These are phyloP conservation scores for Syncephalastrum contaminatum DNA, from an alignment of 371 early-diverging fungal genomes.

Conservation along the genomic window DNA sequence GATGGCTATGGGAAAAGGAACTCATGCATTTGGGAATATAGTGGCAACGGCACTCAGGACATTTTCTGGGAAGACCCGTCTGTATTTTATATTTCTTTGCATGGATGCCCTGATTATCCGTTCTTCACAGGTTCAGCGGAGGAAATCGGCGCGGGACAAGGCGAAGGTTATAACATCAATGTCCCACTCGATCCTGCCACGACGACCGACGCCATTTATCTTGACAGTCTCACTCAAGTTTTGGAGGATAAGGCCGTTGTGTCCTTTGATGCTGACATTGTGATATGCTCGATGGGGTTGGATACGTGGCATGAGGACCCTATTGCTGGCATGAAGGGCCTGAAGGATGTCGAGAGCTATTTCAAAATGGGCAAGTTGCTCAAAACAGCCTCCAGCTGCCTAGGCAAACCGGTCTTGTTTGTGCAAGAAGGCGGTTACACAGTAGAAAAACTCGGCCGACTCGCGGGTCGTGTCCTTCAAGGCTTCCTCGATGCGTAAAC, in stretches of 20 bases:
- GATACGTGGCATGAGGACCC: conserved; percentile 69
- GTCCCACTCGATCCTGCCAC: conserved; percentile 56
- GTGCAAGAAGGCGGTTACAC: conserved; percentile 77
- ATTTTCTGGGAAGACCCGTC: conserved; percentile 64
- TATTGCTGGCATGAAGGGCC: conserved; percentile 57
- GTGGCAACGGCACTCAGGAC: conserved; percentile 74
- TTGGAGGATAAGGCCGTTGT: conserved; percentile 27
- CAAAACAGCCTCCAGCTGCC: conserved; percentile 22
- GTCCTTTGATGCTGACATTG: conserved; percentile 45
- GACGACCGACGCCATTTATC: conserved; percentile 48
- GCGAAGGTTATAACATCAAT: conserved; percentile 69
- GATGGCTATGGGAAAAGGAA: neutral
- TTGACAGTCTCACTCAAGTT: conserved; percentile 27
- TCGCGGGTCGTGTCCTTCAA: conserved; percentile 56
- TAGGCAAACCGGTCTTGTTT: conserved; percentile 58
- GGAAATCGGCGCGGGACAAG: conserved; percentile 56
- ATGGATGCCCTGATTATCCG: conserved; percentile 53
- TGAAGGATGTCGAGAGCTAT: conserved; percentile 42
- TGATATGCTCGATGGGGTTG: conserved; percentile 57
- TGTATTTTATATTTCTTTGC: conserved; percentile 59
- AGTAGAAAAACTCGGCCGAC: conserved; percentile 55
- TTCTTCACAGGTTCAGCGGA: conserved; percentile 61
- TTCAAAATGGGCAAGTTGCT: conserved; percentile 51
- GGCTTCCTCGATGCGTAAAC: conserved; percentile 32
- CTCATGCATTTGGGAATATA: conserved; percentile 14